Percentiles rank a stretch among this genome's conserved stretches.
Conservation (phyloP, 768 basidiomycete genomes). For the Nidularia pulvinata region DNA sequence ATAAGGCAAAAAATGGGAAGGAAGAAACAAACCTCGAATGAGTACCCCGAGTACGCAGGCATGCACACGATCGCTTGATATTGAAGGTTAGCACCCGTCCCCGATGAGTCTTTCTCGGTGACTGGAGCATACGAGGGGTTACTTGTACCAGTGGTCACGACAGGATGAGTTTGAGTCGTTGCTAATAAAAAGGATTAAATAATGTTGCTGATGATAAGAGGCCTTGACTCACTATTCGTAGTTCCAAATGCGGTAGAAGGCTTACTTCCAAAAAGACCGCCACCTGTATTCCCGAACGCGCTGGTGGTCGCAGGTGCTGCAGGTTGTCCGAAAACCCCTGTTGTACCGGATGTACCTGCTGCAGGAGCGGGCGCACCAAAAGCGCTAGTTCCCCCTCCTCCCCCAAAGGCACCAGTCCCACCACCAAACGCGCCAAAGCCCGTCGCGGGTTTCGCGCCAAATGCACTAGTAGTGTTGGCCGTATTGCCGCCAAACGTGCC, state of each 20-base stretch:
- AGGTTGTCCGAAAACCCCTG: constrained; percentile 59
- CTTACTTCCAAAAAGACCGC: constrained; percentile 33
- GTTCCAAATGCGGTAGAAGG: constrained; percentile 43
- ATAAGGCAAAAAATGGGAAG: no score
- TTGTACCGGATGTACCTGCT: constrained; percentile 27
- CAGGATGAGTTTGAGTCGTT: constrained; percentile 25
- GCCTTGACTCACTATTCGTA: constrained; percentile 22
- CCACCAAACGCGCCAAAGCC: constrained; percentile 82
- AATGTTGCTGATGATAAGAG: background rate
- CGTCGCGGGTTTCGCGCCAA: constrained; percentile 69
- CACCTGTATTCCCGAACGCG: constrained; percentile 35
- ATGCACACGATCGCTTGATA: constrained; percentile 86
- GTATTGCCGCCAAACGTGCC: constrained; percentile 46
- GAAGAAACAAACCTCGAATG: constrained; percentile 60
- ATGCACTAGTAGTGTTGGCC: constrained; percentile 40
- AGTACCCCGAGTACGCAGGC: constrained; percentile 76
- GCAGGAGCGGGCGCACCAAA: constrained; percentile 39
- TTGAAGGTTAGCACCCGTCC: constrained; percentile 44
- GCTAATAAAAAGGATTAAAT: constrained; percentile 5
- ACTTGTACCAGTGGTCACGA: constrained; percentile 68
- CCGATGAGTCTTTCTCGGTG: constrained; percentile 60
- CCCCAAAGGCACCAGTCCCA: constrained; percentile 53
- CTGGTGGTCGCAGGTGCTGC: constrained; percentile 36
- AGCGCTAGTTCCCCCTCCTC: constrained; percentile 25
- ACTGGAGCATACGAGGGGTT: constrained; percentile 62